Evolutionary conservation across 164 flowering plant species (phyloP).

Genomic region (Buxus sempervirens): DNA sequence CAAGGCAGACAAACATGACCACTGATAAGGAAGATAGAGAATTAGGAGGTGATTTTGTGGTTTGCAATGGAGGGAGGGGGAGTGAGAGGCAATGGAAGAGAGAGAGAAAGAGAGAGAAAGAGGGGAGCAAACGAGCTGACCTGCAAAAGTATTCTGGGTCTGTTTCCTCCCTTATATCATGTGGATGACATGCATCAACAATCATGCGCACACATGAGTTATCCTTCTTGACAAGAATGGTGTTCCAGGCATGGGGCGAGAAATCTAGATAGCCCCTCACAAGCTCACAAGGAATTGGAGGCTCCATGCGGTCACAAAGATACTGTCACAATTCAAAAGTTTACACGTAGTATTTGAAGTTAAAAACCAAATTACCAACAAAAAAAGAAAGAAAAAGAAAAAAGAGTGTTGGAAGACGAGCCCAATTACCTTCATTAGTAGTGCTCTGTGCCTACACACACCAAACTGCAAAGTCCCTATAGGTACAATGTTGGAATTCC

Average conservation of each 20-base stretch:
- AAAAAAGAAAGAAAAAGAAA: not conserved
- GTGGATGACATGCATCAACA: slow-evolving; percentile 97
- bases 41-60: too few relatives aligned
- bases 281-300: slow-evolving; percentile 95
- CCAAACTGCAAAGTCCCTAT: slow-evolving; percentile 81
- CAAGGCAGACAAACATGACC: not conserved
- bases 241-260: slow-evolving; percentile 96
- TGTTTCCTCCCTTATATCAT: slow-evolving; percentile 85
- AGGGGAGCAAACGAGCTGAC: slow-evolving; percentile 27
- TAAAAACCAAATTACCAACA: not conserved
- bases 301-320: slow-evolving; percentile 86
- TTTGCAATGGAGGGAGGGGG: too few relatives aligned
- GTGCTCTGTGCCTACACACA: slow-evolving; percentile 91
- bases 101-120: too few relatives aligned
- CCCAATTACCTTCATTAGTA: slow-evolving; percentile 79
- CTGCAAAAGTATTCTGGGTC: slow-evolving; percentile 85
- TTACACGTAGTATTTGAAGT: slow-evolving; percentile 17
- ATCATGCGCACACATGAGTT: slow-evolving; percentile 72
- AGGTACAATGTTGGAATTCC: slow-evolving; percentile 78
- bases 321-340: slow-evolving; percentile 51
- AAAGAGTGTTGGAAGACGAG: not conserved
- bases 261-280: slow-evolving; percentile 93
- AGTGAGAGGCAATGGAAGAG: too few relatives aligned
- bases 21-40: not conserved
- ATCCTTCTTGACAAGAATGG: slow-evolving; percentile 49